A percentile compares a stretch with the other conserved stretches of the same genome.
Evolutionary conservation across 1,284 basidiomycete genomes (phyloP).

Genomic region (Cryptococcus sp.): DNA sequence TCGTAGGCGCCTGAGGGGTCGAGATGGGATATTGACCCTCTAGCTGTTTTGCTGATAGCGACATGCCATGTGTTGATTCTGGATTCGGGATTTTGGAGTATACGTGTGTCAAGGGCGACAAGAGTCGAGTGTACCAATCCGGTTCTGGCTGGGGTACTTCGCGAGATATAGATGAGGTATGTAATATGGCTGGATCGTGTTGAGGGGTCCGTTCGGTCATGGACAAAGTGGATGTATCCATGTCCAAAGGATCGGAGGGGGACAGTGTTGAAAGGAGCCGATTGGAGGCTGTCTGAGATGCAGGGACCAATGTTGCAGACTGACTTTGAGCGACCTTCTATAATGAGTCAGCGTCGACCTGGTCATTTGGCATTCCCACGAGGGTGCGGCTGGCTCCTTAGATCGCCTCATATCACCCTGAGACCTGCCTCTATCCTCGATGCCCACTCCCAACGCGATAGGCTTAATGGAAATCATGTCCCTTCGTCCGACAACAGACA

Average conservation of each 20-base stretch:
- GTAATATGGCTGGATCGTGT: slow-evolving; percentile 5
- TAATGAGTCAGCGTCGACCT: no score
- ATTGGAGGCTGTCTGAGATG: no score
- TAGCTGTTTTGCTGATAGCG: neutral
- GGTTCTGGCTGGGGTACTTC: slow-evolving; percentile 9
- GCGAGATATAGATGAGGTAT: slow-evolving; percentile 5
- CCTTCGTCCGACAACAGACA: no score
- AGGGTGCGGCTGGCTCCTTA: no score
- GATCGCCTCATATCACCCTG: no score
- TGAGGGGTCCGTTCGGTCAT: slow-evolving; percentile 18
- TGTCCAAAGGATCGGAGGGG: slow-evolving; percentile 2
- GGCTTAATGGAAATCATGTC: no score
- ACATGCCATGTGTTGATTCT: no score
- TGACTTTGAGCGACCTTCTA: no score
- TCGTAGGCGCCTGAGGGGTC: neutral
- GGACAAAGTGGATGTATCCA: slow-evolving; percentile 34
- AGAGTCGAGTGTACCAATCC: slow-evolving; percentile 30
- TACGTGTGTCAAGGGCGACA: slow-evolving; percentile 16
- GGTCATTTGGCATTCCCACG: no score
- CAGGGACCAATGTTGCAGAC: no score
- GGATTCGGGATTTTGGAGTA: neutral
- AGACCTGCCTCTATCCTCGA: no score
- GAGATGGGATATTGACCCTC: neutral
- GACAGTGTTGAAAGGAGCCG: neutral
- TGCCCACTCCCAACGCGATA: no score